Evolutionary conservation across 805 yeast genomes (phyloP).

Genomic region (Cyberlindnera subsufficiens): DNA sequence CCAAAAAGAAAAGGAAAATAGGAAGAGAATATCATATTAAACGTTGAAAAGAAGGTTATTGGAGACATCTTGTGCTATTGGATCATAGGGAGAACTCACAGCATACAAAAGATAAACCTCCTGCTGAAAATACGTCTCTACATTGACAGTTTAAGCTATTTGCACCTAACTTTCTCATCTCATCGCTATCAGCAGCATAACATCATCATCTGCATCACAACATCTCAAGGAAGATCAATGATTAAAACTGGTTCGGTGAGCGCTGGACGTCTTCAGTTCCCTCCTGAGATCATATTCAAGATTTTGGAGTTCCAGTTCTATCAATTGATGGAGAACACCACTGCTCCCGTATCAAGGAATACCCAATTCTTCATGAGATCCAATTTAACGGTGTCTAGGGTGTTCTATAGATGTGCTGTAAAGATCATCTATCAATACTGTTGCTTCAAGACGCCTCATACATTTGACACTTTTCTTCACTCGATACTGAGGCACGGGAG

Average conservation of each 20-base stretch:
- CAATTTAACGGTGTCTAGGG: conserved; percentile 48
- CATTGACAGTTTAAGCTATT: too few species aligned
- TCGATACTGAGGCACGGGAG: conserved; percentile 42
- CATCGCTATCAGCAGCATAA: too few species aligned
- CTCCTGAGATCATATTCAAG: conserved; percentile 50
- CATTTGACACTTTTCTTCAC: conserved; percentile 65
- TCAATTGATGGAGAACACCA: conserved; percentile 43
- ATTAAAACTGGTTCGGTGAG: too few species aligned
- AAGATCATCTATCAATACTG: conserved; percentile 62
- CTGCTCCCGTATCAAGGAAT: conserved; percentile 46
- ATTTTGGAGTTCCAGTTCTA: conserved; percentile 49
- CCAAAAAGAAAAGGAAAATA: neutral
- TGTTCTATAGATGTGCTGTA: conserved; percentile 50
- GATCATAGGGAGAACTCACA: too few species aligned
- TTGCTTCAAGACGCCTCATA: conserved; percentile 71
- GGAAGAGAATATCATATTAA: neutral
- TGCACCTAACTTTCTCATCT: too few species aligned
- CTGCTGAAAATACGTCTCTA: too few species aligned
- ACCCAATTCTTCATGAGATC: conserved; percentile 45
- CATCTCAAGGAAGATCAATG: too few species aligned
- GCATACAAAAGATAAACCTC: too few species aligned
- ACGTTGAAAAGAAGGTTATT: too few species aligned
- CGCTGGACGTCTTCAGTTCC: conserved; percentile 25
- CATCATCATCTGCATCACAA: too few species aligned
- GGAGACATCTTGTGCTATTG: too few species aligned